Percentiles rank a stretch among this genome's conserved stretches.
Evolutionary conservation across 495 filamentous ascomycete genomes (phyloP).

Genomic region (Schizothecium vesticola): DNA sequence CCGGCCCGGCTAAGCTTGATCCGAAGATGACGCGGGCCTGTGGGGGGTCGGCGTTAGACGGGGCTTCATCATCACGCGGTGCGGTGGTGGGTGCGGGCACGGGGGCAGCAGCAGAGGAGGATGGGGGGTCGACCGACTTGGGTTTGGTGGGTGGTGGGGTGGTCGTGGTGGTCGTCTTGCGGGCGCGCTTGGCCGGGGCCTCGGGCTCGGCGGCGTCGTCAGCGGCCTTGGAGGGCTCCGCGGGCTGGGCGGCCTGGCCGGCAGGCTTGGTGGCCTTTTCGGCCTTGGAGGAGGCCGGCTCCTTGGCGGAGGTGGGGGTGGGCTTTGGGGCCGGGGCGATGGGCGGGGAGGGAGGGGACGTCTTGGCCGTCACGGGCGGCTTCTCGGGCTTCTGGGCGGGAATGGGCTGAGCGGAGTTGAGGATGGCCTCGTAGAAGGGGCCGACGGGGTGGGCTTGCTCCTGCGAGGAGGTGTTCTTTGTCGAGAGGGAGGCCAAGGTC

Average conservation of each 20-base stretch:
- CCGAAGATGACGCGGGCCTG: constrained; percentile 73
- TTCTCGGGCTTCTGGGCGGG: constrained; percentile 26
- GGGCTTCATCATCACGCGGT: neutral
- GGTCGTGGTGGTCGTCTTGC: constrained; percentile 15
- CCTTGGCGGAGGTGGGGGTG: constrained; percentile 8
- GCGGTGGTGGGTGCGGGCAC: constrained; percentile 15
- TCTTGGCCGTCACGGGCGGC: constrained; percentile 20
- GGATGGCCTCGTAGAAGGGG: constrained; percentile 42
- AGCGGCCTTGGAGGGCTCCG: constrained; percentile 33
- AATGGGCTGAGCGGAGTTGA: constrained; percentile 37
- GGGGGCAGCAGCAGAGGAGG: constrained; percentile 22
- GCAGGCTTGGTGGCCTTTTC: constrained; percentile 34
- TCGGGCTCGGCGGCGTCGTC: constrained; percentile 19
- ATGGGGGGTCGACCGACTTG: constrained; percentile 30
- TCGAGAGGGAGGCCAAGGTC: constrained; percentile 18
- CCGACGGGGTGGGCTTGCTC: constrained; percentile 34
- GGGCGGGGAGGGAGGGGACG: constrained; percentile 4
- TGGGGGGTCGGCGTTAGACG: constrained; percentile 35
- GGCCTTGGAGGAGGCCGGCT: constrained; percentile 12
- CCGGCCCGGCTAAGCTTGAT: constrained; percentile 60
- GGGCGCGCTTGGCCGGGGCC: constrained; percentile 23
- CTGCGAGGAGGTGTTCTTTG: constrained; percentile 12
- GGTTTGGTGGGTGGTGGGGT: constrained; percentile 10
- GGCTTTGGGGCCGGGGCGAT: constrained; percentile 5
- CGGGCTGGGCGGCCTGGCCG: constrained; percentile 21